Evolutionary conservation across 176 grass and related monocot genomes (phyloP), one percentile per base, ranked within the genome.

Genomic region (Aechmea fasciata): DNA sequence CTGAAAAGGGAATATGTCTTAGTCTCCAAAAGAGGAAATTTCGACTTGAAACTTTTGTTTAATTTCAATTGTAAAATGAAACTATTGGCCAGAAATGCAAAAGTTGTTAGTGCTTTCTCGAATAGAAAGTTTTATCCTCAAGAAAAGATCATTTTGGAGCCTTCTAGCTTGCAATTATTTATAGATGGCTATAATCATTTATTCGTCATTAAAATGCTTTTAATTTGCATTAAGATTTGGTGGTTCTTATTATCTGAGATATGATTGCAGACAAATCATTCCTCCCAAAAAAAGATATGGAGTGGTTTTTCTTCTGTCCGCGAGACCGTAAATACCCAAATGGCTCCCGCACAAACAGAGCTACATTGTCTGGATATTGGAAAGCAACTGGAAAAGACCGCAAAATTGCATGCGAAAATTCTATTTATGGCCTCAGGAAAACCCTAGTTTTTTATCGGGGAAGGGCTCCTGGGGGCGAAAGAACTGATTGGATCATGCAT

Each of bases 221-320:
- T 11, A 20, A 24, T 2, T 3, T 63, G 1, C 18, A 11, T 63
- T 22, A 20, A 23, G 55, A 41, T 41, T 41, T 41, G 33, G 4
- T 41, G 33, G 33, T 41, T 41, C 33, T 41, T 33, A 33, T 33
- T 33, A 5, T 33, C 3, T 33, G 29, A 33, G 29, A 33, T 33
- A 33, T 33, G 29, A 50, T 49, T 75, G 66, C 66, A 81, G 79
- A 75, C 47, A 75, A 81, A 50, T 81, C 79, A 13, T 81, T 81
- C 52, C 72, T 81, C 61, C 79, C 72, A 0, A 81, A 75, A 52
- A 81, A 72, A 70, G 79, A 81, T 64, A 61, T 54, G 24, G 79
- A 75, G 71, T 81, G 79, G 79, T 81, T 81, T 51, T 81, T 81
- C 79, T 81, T 81, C 22, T 73, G 71, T 48, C 70, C 78, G 20